Percentiles rank a stretch among this genome's conserved stretches.
phyloP scores from a whole-genome alignment of 768 basidiomycete species.

The Vishniacozyma victoriae region DNA sequence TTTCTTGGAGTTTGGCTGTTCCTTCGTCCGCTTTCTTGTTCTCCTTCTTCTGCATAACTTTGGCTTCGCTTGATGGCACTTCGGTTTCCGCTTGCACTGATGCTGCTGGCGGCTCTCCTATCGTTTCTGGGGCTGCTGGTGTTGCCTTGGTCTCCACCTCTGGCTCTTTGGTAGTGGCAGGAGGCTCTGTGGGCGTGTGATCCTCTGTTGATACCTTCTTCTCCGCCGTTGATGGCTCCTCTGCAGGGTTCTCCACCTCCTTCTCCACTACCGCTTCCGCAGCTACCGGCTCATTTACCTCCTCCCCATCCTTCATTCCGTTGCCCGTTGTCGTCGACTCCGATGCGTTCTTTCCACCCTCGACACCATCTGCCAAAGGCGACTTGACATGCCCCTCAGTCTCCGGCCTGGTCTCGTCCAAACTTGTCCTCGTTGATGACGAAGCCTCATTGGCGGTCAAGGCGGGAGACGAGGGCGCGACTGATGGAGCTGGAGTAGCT shows the following conservation, averaged over 20 bases:
- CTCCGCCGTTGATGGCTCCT: neutral
- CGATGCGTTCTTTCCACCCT: constrained; percentile 3
- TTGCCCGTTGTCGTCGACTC: neutral
- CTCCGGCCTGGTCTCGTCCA: constrained; percentile 22
- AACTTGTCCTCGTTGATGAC: constrained; percentile 28
- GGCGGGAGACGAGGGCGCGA: constrained; percentile 23
- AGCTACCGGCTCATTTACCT: neutral
- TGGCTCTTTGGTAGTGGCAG: neutral
- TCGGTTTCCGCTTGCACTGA: neutral
- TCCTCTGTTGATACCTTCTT: neutral
- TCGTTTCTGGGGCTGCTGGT: neutral
- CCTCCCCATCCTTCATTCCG: constrained; percentile 15
- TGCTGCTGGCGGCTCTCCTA: neutral
- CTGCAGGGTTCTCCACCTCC: neutral
- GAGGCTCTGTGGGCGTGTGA: neutral
- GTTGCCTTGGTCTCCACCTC: neutral
- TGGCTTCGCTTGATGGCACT: neutral
- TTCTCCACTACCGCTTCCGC: constrained; percentile 3
- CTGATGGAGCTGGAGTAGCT: constrained; percentile 4
- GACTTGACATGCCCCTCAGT: neutral
- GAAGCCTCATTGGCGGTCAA: constrained; percentile 13
- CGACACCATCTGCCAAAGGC: constrained; percentile 1
- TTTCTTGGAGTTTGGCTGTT: constrained; percentile 23
- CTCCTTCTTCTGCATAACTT: neutral
- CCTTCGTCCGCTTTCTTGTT: constrained; percentile 6